phyloP scores from a whole-genome alignment of 306 rosid species.

The Corylus americana region DNA sequence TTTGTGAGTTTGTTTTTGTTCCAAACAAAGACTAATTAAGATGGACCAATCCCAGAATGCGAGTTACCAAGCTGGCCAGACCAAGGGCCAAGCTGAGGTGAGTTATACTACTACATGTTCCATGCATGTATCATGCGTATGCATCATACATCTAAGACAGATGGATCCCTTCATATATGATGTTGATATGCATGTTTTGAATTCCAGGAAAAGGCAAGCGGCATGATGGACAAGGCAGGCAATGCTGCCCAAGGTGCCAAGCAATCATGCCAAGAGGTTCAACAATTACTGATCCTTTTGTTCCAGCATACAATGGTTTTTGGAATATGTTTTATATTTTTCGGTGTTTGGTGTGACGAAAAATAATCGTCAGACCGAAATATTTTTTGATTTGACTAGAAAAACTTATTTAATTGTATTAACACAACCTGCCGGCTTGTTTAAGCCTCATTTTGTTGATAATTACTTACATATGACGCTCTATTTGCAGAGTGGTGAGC shows the following conservation, averaged over 20 bases:
- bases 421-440: too few relatives aligned
- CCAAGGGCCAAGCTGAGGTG: constrained; percentile 46
- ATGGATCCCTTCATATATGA: neutral
- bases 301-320: too few relatives aligned
- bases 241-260: constrained; percentile 44
- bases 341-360: too few relatives aligned
- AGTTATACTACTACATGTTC: neutral
- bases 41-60: constrained; percentile 39
- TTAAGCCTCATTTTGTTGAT: too few relatives aligned
- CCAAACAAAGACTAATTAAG: neutral
- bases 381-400: too few relatives aligned
- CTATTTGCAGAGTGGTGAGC: constrained; percentile 40
- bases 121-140: too few relatives aligned
- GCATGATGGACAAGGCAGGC: constrained; percentile 34
- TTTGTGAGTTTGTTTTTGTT: neutral
- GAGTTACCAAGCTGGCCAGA: constrained; percentile 45
- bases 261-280: constrained; percentile 47
- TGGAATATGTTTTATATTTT: too few relatives aligned
- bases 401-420: neutral
- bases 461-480: too few relatives aligned
- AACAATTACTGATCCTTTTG: neutral
- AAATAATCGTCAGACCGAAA: too few relatives aligned
- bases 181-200: neutral
- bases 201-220: constrained; percentile 46
- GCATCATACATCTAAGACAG: neutral